These are phyloP conservation scores for Prunus padus DNA, from an alignment of 306 rosid genomes.

Conservation along the genomic window DNA sequence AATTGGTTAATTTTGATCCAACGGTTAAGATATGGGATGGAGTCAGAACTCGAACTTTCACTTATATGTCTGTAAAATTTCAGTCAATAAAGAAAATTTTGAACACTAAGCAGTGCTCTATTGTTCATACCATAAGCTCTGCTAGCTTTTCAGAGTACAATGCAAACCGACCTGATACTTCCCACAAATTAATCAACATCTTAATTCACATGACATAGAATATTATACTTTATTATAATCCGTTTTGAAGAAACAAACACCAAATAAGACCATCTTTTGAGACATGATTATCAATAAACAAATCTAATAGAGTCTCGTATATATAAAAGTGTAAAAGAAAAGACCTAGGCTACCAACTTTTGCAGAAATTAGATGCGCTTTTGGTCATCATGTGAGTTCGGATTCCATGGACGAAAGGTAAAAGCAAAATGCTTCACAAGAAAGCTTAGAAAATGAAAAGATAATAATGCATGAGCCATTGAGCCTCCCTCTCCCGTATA, in stretches of 20 bases:
- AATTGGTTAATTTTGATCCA: too few species aligned
- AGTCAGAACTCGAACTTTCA: neutral
- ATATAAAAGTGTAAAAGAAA: too few species aligned
- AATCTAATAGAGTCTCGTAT: neutral
- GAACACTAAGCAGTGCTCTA: too few species aligned
- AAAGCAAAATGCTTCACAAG: conserved; percentile 39
- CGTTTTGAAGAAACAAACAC: neutral
- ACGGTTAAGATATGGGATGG: neutral
- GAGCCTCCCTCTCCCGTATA: neutral
- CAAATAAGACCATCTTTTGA: conserved; percentile 14
- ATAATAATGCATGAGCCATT: neutral
- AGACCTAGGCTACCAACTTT: neutral
- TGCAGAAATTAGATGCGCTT: conserved; percentile 20
- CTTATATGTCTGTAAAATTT: neutral
- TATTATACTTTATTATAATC: neutral
- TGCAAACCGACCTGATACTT: neutral
- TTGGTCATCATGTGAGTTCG: conserved; percentile 41
- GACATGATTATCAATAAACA: neutral
- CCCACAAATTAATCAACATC: neutral
- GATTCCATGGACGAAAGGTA: conserved; percentile 43
- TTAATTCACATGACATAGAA: neutral
- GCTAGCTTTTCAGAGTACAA: too few species aligned
- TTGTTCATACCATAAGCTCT: too few species aligned
- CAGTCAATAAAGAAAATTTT: neutral
- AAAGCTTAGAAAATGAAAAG: conserved; percentile 41